Percentiles rank a stretch among this genome's conserved stretches.
phyloP scores from a whole-genome alignment of 345 rosid species.

The Pistacia atlantica region DNA sequence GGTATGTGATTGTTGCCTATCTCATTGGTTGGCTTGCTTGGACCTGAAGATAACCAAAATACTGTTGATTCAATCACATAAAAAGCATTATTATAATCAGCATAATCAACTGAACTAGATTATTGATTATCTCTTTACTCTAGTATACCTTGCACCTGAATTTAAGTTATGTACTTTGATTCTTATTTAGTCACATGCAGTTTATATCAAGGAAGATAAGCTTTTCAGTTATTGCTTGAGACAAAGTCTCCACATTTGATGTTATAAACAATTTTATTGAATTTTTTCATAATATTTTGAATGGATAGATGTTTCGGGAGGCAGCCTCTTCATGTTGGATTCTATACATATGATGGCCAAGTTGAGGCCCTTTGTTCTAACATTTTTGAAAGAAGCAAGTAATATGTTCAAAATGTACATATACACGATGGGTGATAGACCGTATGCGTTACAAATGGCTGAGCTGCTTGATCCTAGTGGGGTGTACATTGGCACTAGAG shows the following conservation, averaged over 20 bases:
- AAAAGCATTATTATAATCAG: background rate
- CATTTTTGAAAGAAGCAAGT: conserved; percentile 84
- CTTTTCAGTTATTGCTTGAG: too few relatives aligned
- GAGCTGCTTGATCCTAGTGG: conserved; percentile 75
- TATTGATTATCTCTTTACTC: background rate
- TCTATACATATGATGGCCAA: conserved; percentile 90
- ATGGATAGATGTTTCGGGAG: conserved; percentile 60
- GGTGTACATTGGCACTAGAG: conserved; percentile 63
- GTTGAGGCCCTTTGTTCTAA: conserved; percentile 74
- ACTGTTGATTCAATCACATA: background rate
- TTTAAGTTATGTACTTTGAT: too few relatives aligned
- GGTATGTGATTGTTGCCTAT: conserved; percentile 39
- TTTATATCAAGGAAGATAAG: too few relatives aligned
- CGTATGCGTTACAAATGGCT: conserved; percentile 86
- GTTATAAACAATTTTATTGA: background rate
- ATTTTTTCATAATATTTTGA: background rate
- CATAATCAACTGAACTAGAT: too few relatives aligned
- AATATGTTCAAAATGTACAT: conserved; percentile 86
- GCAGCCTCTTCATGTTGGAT: conserved; percentile 68
- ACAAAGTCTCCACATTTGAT: background rate
- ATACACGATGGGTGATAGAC: conserved; percentile 90
- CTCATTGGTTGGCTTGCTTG: background rate
- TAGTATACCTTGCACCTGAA: background rate
- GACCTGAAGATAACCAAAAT: background rate
- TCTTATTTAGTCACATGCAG: too few relatives aligned